Base-by-base conservation (phyloP, 75 land plant species). In the Picea glauca region DNA sequence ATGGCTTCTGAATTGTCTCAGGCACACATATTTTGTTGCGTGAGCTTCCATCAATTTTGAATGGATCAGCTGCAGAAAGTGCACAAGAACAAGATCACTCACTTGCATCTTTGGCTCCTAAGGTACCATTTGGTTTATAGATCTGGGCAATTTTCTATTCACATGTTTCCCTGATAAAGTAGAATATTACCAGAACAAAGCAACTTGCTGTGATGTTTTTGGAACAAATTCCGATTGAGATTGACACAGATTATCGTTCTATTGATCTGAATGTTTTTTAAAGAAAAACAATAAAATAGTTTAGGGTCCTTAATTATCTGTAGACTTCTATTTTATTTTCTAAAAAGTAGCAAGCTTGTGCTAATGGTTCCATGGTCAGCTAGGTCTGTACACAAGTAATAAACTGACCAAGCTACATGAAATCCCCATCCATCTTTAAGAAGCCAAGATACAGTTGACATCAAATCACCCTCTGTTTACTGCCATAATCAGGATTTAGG, bases 21-120 rank as follows among this genome's bases (percentile, higher is more conserved):
- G 99, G 99, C 20, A 85, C 94, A 33, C 58, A 82, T 38, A 83
- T 94, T 77, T 79, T 97, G 57, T 78, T 97, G 11, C 84, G 82
- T 62, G 92, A 97, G 60, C 86, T 97, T 56, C 99, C 99, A 40
- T 88, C 85, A 57, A 91, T 97, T 57, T 78, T 94, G 75, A 88
- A 94, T 91, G 94, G 98, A 75, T 87, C 98, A 23, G 93, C 95
- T 43, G 85, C 62, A n/a, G 18, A 73, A 5, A 92, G 86, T 74
- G 95, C 98, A 35, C 79, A 85, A 56, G 79, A 80, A 4, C 98
- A 97, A 80, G 98, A 97, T 86, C 87, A 91, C 31, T 83, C 91
- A 21, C 83, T 86, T 76, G 98, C 98, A 67, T 89, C 99, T 76
- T 78, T 84, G 65, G 99, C 99, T 65, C 94, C 95, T 70, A 97